Percentiles rank a stretch among this genome's conserved stretches.
Evolutionary conservation across 495 filamentous ascomycete species (phyloP).

Genomic region (Daldinia caldariorum): DNA sequence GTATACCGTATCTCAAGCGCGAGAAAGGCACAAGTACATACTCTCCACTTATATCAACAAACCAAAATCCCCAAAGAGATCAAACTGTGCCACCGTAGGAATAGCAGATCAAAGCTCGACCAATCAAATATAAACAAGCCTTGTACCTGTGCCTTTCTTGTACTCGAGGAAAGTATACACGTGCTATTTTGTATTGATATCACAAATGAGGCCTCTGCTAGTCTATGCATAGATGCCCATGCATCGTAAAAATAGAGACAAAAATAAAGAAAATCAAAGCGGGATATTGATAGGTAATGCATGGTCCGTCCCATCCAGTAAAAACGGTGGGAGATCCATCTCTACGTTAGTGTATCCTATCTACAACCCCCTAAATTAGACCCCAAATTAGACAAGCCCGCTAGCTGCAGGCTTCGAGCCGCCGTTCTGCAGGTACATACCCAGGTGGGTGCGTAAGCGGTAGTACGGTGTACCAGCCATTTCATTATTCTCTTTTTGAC

Average conservation of each 20-base stretch:
- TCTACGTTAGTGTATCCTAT: no score
- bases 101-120: no score
- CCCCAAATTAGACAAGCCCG: conserved; percentile 8
- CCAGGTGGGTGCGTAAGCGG: no score
- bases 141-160: no score
- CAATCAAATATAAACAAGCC: no score
- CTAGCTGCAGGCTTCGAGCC: conserved; percentile 25
- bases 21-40: no score
- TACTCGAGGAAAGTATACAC: background rate
- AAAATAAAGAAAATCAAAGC: background rate
- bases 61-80: no score
- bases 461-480: conserved; percentile 26
- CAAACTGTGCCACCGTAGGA: no score
- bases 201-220: no score
- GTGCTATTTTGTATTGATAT: background rate
- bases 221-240: background rate
- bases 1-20: no score
- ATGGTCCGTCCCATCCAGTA: conserved; percentile 33
- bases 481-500: conserved; percentile 7
- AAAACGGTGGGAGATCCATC: conserved; percentile 15
- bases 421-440: conserved; percentile 35
- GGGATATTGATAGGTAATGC: conserved; percentile 4
- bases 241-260: background rate
- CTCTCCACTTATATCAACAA: no score
- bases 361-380: conserved; percentile 16